Conservation (phyloP, 148 eudicot species). For the Silene latifolia region DNA sequence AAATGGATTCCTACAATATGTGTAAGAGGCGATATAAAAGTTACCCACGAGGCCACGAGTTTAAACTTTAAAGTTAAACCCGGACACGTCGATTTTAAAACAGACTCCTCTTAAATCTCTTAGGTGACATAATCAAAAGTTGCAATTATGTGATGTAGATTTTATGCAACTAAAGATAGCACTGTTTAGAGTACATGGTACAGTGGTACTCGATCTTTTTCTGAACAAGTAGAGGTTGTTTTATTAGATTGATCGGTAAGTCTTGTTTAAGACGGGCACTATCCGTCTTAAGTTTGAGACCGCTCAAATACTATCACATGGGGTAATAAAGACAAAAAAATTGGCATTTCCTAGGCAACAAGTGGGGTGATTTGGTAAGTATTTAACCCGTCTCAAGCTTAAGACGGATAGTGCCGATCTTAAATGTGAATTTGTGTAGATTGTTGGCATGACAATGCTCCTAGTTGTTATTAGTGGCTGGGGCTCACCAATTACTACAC, state of each 20-base stretch:
- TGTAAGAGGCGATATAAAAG: background rate
- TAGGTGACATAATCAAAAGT: background rate
- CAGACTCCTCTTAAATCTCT: background rate
- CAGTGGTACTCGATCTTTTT: background rate
- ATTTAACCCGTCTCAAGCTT: too few species aligned
- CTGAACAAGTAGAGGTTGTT: slow-evolving; percentile 1
- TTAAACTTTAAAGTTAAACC: background rate
- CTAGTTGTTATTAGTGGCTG: slow-evolving; percentile 13
- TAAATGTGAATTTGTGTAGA: slow-evolving; percentile 7
- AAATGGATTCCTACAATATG: too few species aligned
- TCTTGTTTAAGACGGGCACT: too few species aligned
- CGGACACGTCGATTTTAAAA: background rate
- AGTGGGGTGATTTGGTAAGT: too few species aligned
- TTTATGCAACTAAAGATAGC: background rate
- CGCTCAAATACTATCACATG: too few species aligned
- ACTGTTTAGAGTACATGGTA: background rate
- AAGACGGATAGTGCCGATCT: too few species aligned
- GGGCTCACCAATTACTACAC: slow-evolving; percentile 18
- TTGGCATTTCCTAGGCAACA: too few species aligned
- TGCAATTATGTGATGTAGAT: background rate
- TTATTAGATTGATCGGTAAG: slow-evolving; percentile 4
- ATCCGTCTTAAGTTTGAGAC: too few species aligned
- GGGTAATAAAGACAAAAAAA: too few species aligned
- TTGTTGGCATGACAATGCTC: slow-evolving; percentile 12
- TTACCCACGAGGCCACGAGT: background rate